phyloP scores from a whole-genome alignment of 2,329 filamentous ascomycete genomes.

The Alternaria alternata region DNA sequence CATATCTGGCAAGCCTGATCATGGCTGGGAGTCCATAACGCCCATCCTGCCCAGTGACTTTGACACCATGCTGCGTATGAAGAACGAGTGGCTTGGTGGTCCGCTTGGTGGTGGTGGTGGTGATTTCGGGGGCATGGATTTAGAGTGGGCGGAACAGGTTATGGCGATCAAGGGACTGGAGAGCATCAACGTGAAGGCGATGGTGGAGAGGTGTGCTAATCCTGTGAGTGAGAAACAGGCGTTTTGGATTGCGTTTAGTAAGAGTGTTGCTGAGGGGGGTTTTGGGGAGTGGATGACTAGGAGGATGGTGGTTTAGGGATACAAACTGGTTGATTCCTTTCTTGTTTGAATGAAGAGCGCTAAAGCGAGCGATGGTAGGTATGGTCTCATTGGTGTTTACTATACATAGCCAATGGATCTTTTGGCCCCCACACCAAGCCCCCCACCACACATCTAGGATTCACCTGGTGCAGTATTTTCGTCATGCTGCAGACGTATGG shows the following conservation, averaged over 20 bases:
- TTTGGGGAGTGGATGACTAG: constrained; percentile 62
- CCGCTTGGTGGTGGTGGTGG: constrained; percentile 9
- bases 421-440: no score
- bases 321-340: no score
- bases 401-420: no score
- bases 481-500: no score
- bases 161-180: constrained; percentile 59
- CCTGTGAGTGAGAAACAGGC: constrained; percentile 64
- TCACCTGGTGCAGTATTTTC: not conserved
- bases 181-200: constrained; percentile 61
- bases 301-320: constrained; percentile 40
- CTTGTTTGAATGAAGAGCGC: no score
- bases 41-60: constrained; percentile 34
- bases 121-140: constrained; percentile 36
- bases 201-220: constrained; percentile 63
- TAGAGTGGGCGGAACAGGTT: constrained; percentile 68
- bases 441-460: not conserved
- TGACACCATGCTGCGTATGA: constrained; percentile 35
- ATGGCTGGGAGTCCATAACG: constrained; percentile 59
- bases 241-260: constrained; percentile 67
- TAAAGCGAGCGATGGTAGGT: no score
- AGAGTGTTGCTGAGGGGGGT: constrained; percentile 63
- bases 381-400: no score
- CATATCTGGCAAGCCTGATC: constrained; percentile 61
- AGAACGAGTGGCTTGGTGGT: constrained; percentile 34